Evolutionary conservation across 2,329 filamentous ascomycete genomes (phyloP), one percentile per base, ranked within the genome.

Genomic region (Parastagonospora nodorum): DNA sequence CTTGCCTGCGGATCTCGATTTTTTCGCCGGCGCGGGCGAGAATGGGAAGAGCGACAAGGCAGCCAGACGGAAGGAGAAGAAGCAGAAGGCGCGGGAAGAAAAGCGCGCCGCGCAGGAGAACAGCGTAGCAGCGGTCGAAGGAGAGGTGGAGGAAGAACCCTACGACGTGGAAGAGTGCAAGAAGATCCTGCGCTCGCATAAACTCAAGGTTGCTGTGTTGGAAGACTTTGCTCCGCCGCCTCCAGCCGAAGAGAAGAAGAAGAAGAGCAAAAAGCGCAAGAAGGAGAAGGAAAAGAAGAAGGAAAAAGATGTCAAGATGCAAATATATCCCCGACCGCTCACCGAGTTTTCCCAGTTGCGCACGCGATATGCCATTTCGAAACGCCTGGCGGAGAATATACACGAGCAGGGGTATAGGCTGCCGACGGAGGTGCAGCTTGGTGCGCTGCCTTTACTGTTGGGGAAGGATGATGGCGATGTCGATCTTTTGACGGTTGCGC

Each of bases 401-500:
- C 79, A 84, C 11, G 82, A 84, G n/a, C 90, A 97, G 75, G 91
- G 89, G 9, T 99, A 96, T 70, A 85, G 83, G 31, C 79, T 92
- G 49, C 94, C 94, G 10, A 99, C 94, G 0, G 93, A 97, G 74
- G 92, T 99, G 10, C 94, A 99, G 72, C 84, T 97, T 74, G 92
- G 85, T 3, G 88, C 87, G 64, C 75, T 99, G 57, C 93, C 94
- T 27, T 75, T 97, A 39, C 77, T 97, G 31, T 77, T 97, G 28
- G 74, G 80, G 12, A 77, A 80, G 54, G 77, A 66, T 35, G 61
- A 57, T 30, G 63, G 67, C 4, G 76, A 78, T 10, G 78, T 93
- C 4, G 88, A 99, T 77, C 84, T 99, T 33, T 75, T 99, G 56
- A 90, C 90, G 0, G 86, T 97, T 37, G 94, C 94, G 2, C 94